phyloP scores from a whole-genome alignment of 352 stramenopile species.

The Globisporangium uncinulatum region DNA sequence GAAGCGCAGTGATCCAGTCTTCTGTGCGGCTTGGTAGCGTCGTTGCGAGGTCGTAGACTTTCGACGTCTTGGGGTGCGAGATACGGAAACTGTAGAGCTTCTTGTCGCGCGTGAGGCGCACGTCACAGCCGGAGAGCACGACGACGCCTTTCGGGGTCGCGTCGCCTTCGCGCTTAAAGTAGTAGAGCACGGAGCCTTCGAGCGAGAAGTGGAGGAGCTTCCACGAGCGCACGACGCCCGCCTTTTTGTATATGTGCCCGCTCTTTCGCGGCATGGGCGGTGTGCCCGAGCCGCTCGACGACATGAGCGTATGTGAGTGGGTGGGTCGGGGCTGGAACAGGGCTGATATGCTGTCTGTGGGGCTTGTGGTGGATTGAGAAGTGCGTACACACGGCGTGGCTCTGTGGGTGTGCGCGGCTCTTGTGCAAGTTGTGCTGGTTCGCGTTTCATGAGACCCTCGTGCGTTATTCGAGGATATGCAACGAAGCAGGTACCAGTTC shows the following conservation, averaged over 20 bases:
- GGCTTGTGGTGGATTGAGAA: too few relatives aligned
- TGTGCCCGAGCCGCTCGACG: conserved; percentile 7
- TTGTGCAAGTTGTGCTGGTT: too few relatives aligned
- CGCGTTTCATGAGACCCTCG: too few relatives aligned
- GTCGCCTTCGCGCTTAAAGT: conserved; percentile 71
- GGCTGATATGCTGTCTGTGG: too few relatives aligned
- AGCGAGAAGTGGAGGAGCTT: conserved; percentile 63
- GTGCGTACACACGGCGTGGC: too few relatives aligned
- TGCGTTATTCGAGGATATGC: neutral
- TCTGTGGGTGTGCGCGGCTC: too few relatives aligned
- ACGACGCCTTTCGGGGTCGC: conserved; percentile 50
- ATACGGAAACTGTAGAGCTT: conserved; percentile 76
- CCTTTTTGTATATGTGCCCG: conserved; percentile 69
- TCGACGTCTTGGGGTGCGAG: conserved; percentile 61
- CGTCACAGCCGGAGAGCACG: conserved; percentile 54
- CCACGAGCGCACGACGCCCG: conserved; percentile 46
- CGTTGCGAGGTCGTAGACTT: conserved; percentile 58
- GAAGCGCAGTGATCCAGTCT: conserved; percentile 52
- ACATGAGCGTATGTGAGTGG: neutral
- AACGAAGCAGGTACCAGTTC: neutral
- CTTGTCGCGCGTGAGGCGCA: conserved; percentile 49
- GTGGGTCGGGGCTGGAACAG: neutral
- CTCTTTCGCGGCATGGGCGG: conserved; percentile 22
- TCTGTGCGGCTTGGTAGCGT: conserved; percentile 45
- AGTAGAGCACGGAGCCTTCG: conserved; percentile 60